A percentile compares a stretch with the other conserved stretches of the same genome.
Evolutionary conservation across 148 eudicot species (phyloP).

Genomic region (Amaranthus palmeri): DNA sequence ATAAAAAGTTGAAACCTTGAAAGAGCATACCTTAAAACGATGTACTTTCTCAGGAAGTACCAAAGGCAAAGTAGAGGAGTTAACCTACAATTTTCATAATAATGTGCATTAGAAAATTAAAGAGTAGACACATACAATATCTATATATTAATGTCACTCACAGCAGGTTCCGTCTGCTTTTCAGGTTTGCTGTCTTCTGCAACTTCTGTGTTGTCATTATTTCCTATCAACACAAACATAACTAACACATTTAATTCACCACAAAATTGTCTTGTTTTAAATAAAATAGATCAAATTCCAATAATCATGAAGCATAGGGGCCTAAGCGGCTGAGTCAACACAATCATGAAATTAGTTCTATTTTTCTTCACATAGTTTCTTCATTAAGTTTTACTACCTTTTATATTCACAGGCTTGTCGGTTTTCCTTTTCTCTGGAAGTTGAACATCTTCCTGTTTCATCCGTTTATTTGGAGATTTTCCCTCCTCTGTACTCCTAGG

Average conservation of each 20-base stretch:
- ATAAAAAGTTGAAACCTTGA: background rate
- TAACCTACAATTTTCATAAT: conserved; percentile 44
- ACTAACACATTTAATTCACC: background rate
- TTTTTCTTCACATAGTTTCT: background rate
- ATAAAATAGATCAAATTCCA: background rate
- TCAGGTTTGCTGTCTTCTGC: conserved; percentile 46
- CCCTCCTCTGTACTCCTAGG: conserved; percentile 24
- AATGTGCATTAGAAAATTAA: conserved; percentile 4
- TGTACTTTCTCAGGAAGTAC: conserved; percentile 78
- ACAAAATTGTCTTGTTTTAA: background rate
- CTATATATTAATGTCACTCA: conserved; percentile 35
- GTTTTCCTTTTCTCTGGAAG: conserved; percentile 31
- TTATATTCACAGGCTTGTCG: conserved; percentile 21
- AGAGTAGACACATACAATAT: background rate
- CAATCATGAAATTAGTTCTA: background rate
- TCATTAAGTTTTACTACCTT: conserved; percentile 21
- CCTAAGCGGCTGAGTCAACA: background rate
- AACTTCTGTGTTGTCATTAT: conserved; percentile 31
- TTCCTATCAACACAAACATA: conserved; percentile 24
- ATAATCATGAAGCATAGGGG: background rate
- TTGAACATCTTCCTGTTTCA: conserved; percentile 32
- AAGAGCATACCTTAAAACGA: conserved; percentile 59
- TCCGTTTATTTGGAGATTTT: conserved; percentile 51
- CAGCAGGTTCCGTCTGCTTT: conserved; percentile 55
- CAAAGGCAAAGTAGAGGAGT: conserved; percentile 71